Percentiles rank a stretch among this genome's conserved stretches.
Evolutionary conservation across 2,329 filamentous ascomycete species (phyloP).

Genomic region (Trichophyton simii): DNA sequence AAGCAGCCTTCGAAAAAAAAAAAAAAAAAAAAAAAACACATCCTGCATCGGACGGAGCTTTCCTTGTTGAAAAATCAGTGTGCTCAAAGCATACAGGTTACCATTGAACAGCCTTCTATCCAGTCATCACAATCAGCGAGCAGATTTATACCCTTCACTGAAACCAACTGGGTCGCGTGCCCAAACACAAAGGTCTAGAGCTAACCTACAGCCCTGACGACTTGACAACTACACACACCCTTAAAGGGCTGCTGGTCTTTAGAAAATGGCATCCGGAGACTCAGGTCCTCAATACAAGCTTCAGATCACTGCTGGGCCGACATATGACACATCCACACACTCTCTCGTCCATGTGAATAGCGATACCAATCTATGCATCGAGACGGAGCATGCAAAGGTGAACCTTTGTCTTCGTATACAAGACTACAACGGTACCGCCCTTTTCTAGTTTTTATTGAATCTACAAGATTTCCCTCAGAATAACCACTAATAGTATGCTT

Average conservation of each 20-base stretch:
- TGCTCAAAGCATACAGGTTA: too few relatives aligned
- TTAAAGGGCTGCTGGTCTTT: background rate
- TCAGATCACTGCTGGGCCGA: constrained; percentile 65
- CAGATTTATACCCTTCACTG: too few relatives aligned
- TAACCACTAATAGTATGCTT: background rate
- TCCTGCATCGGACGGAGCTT: too few relatives aligned
- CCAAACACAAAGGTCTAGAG: too few relatives aligned
- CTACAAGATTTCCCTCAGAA: background rate
- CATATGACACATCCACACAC: constrained; percentile 63
- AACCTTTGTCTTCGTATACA: constrained; percentile 64
- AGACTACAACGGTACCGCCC: constrained; percentile 37
- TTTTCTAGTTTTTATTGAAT: background rate
- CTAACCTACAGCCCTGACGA: too few relatives aligned
- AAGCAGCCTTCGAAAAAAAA: too few relatives aligned
- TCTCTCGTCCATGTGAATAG: constrained; percentile 64
- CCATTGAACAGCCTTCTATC: too few relatives aligned
- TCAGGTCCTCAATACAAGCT: constrained; percentile 52
- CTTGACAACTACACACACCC: too few relatives aligned
- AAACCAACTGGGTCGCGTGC: too few relatives aligned
- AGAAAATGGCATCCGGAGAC: constrained; percentile 8
- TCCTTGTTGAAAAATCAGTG: too few relatives aligned
- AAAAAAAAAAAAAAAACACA: too few relatives aligned
- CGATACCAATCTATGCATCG: constrained; percentile 49
- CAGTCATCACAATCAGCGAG: too few relatives aligned
- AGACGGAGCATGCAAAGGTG: constrained; percentile 50